Base-by-base conservation (phyloP, 495 filamentous ascomycete species). In the Patellaria atrata region DNA sequence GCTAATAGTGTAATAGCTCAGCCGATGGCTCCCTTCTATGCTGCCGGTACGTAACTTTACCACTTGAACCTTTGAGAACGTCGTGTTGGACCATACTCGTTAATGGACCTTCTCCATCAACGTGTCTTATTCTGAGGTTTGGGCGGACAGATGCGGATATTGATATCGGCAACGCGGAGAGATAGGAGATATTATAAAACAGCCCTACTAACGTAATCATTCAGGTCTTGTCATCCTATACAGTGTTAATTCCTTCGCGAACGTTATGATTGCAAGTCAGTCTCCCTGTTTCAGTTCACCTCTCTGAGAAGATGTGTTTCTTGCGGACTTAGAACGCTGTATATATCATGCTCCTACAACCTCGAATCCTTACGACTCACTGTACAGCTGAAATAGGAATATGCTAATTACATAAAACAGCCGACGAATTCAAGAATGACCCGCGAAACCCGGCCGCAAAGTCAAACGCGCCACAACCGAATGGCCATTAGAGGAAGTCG, bases 351-450 rank as follows among this genome's bases (percentile, higher is more conserved):
- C 11, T 5, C 18, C 35, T 11, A 14, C 7, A 13, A 27, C 29
- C n/a, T 27, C 21, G 20, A 12, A 13, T 33, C 4, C 13, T n/a
- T 20, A 16, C 5, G 30, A 14, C 12, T 10, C 5, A 34, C 32
- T 23, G 1, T 4, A 13, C 12, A 23, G 19, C n/a, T 19, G 14
- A 32, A 18, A 15, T 26, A 9, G 11, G 8, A 30, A 22, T 16
- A 36, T 48, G 37, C 41, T 22, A 13, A 16, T 25, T 19, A 13
- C 15, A 43, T 30, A 36, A 14, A 9, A 33, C 52, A 96, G 87
- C 72, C 63, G 81, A 77, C 40, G 80, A 96, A 58, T 93, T 69
- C 75, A 86, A 81, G 75, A 87, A 89, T 68, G 87, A 96, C 65
- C 86, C 87, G 44, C 72, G 87, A 56, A 93, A 93, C 71, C 80